Evolutionary conservation across 345 rosid genomes (phyloP).

Genomic region (Populus alba): DNA sequence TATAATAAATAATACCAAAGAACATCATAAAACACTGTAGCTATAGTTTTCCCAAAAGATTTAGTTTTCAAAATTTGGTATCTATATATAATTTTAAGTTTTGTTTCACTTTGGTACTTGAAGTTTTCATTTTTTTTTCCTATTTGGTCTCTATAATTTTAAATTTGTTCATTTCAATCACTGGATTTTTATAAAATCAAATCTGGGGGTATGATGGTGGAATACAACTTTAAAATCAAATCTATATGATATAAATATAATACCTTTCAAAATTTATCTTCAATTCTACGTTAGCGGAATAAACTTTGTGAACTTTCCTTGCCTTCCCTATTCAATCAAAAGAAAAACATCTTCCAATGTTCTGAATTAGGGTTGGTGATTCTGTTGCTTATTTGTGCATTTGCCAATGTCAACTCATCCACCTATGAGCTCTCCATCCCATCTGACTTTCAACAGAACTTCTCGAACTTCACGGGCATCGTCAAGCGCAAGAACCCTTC

Average conservation of each 20-base stretch:
- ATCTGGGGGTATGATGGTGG: constrained; percentile 12
- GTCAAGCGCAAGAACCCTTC: constrained; percentile 32
- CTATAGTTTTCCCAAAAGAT: no score
- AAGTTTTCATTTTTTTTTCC: no score
- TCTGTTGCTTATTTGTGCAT: constrained; percentile 1
- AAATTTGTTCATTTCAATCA: no score
- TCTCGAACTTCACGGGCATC: constrained; percentile 26
- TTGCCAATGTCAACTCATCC: constrained; percentile 11
- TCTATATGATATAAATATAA: not conserved
- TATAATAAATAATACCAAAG: no score
- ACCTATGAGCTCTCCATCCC: constrained; percentile 12
- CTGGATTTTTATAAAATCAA: no score
- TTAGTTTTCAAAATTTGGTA: no score
- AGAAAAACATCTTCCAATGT: not conserved
- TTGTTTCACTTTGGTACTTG: no score
- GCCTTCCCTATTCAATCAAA: not conserved
- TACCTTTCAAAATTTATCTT: not conserved
- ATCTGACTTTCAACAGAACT: not conserved
- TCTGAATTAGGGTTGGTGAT: not conserved
- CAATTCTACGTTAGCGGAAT: not conserved
- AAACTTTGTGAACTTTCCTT: not conserved
- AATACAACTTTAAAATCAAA: constrained; percentile 12
- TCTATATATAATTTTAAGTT: no score
- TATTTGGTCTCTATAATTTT: no score
- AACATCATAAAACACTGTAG: no score